Base-by-base conservation (phyloP, 345 rosid species). In the Euphorbia pulcherrima region DNA sequence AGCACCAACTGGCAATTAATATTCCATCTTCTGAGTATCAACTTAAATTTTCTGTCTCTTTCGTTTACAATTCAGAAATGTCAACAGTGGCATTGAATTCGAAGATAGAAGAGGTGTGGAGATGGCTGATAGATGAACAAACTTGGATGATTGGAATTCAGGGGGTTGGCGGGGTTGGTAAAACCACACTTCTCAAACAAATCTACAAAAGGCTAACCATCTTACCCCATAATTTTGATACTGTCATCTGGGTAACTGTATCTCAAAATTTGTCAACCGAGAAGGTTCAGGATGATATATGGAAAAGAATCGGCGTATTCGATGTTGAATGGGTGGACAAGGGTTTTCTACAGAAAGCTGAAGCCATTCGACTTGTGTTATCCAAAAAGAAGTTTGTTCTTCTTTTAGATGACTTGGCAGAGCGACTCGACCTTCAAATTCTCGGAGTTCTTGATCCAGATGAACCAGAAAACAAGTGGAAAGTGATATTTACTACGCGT, bases 241-340 rank as follows among this genome's bases (percentile, higher is more conserved):
- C 20, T 29, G 41, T 58, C 12, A 58, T 58, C 30, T 58, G 41
- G 62, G 62, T 58, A 3, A 35, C 37, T 8, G 62, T 58, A n/a
- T 58, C 62, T 10, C 20, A 29, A 58, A 65, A 79, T 71, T 35
- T 72, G 52, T 68, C 33, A 26, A 64, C 74, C 60, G 80, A 68
- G 60, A 74, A 66, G 65, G 40, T 82, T 68, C 85, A 76, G 33
- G 79, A 79, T 20, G 71, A 75, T 5, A 73, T 82, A 11, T 55
- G 78, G 2, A 75, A 75, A 69, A 72, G 72, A 68, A 74, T 80
- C 60, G 77, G 81, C 60, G 64, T 77, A 71, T 71, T 70, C 18
- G 69, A 77, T 18, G 68, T 24, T 18, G 8, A 72, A 12, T 74
- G 81, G 81, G 58, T 70, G 41, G 69, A 73, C n/a, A 77, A 81